Evolutionary conservation across 192 early-diverging fungal species (phyloP), one percentile per base, ranked within the genome.

Genomic region (Dispira parvispora): DNA sequence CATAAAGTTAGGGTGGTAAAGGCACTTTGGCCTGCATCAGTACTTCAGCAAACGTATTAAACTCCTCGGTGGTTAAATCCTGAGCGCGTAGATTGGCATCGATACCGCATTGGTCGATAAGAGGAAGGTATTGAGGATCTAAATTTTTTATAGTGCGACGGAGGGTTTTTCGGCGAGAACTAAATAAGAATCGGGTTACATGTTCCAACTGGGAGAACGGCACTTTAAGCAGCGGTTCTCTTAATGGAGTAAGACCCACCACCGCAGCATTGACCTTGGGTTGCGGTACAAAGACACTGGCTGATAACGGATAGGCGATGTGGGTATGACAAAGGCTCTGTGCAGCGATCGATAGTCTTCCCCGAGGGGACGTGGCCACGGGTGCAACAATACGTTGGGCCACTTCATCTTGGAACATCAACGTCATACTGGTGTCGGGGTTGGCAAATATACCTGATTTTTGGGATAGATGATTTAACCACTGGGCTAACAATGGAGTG

Each of bases 361-460:
- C 80, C 14, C 88, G 73, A 26, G 78, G 52, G 1, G 72, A 62
- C 25, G 76, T 79, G 8, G 65, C 72, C 6, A 73, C 67, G 0
- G 64, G 62, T 5, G 88, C 88, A 8, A 68, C 69, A 25, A 90
- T 80, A 12, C 86, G 72, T 69, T 81, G 64, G 23, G 75, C 88
- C 14, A 90, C 86, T 64, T 90, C 88, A 55, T 82, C 82, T 69
- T 90, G 88, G 69, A 90, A 90, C 88, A 90, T 90, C 21, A 90
- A 69, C 21, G 86, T 82, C 86, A 90, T 88, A 23, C 76, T 75
- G 11, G 75, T 72, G 16, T 73, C 47, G 13, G 64, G 52, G 21
- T 65, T 52, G 9, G 71, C 68, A 56, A 90, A 90, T 23, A 90
- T 72, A 0, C 88, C 88, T 46, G 81, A 62, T 28, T 53, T 63